Evolutionary conservation across 169 alveolate genomes (phyloP).

Genomic region (Plasmodium inui): DNA sequence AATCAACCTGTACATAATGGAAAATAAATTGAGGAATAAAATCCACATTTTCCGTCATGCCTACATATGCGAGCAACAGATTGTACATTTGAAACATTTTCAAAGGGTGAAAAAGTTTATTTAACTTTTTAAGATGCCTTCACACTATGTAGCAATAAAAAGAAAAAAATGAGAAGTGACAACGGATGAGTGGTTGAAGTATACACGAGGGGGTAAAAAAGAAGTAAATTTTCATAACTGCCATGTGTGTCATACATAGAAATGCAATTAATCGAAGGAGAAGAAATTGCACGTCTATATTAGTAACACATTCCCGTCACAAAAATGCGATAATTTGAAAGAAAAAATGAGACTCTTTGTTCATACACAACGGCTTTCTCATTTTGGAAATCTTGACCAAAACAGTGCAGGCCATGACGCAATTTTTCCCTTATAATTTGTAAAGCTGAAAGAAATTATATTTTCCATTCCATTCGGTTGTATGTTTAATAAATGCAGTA

Average conservation of each 20-base stretch:
- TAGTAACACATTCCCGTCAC: neutral
- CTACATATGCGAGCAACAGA: neutral
- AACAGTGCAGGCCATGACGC: neutral
- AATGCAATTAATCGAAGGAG: neutral
- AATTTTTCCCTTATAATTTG: neutral
- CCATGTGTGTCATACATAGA: neutral
- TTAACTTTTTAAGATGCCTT: neutral
- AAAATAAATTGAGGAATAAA: neutral
- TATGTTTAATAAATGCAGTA: neutral
- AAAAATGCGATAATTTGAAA: neutral
- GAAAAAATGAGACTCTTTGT: neutral
- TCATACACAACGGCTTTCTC: neutral
- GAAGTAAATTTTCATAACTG: neutral
- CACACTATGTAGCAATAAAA: neutral
- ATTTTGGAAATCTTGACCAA: neutral
- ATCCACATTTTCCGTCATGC: neutral
- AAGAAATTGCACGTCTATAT: neutral
- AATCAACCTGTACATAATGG: neutral
- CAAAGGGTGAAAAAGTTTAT: neutral
- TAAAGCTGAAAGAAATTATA: neutral
- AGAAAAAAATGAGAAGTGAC: neutral
- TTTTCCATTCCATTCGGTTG: neutral
- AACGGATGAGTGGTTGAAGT: neutral
- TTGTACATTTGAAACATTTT: neutral
- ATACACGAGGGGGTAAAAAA: neutral